Base-by-base conservation (phyloP, 1,139 yeast species). In the Yamadazyma atlantica region DNA sequence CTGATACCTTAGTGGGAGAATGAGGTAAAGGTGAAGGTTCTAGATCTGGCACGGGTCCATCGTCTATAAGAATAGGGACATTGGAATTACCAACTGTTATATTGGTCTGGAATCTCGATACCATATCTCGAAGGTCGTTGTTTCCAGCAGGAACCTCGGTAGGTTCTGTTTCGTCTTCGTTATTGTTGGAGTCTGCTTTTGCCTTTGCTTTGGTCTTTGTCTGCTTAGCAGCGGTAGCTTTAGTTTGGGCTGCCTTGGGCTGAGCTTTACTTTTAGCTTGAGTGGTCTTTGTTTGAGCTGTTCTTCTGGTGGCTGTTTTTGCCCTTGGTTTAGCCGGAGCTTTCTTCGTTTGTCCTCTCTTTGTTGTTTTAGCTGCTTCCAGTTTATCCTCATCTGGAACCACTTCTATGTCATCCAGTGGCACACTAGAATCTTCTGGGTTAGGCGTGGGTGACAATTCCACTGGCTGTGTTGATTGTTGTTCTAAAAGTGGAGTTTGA, bases 31-130 rank as follows among this genome's bases (percentile, higher is more conserved):
- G 40, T 4, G 44, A 38, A 2, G 51, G 44, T 27, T 36, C 37
- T 9, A 38, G 29, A 21, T 33, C 41, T 10, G 51, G 50, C 6
- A 40, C 34, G 6, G 49, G 45, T 1, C 52, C 35, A 4, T 45
- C 46, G 29, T 55, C 59, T 8, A 49, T 46, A 15, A 40, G 38
- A n/a, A 49, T 38, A 5, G 49, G 45, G 6, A 41, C 29, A 8
- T 40, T 41, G 26, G 46, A 40, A 16, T 41, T 38, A 10, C 50
- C 49, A 23, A 48, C 28, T 37, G 46, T 49, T 32, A 58, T 45
- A n/a, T 52, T 41, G 3, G 64, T 57, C 42, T 57, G 60, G 36
- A 48, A 59, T 36, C 43, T 43, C 2, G 62, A 56, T 2, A 59
- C 63, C 32, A 57, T 35, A 28, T 39, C 44, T 33, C 9, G 37